Base-by-base conservation (phyloP, 768 basidiomycete genomes). In the Tylopilus sp. region DNA sequence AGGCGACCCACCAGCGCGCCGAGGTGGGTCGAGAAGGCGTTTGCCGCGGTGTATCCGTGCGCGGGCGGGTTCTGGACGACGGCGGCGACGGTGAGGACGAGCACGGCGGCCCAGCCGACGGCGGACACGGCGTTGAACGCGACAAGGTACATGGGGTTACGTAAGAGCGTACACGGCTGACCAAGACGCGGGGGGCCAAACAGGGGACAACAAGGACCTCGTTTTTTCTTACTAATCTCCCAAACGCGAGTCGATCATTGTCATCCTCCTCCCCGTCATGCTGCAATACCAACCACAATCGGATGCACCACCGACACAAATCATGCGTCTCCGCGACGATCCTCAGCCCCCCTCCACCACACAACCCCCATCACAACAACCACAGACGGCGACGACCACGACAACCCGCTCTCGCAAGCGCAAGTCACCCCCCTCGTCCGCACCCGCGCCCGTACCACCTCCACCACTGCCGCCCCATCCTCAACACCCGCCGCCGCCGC, bases 71-170 rank as follows among this genome's bases (percentile, higher is more conserved):
- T 12, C 4, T 1, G 5, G 8, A 29, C 41, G 55, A 88, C 62
- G 83, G 80, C 55, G 70, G 58, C 36, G 58, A 84, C 49, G 51
- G 82, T 81, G 45, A 74, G 65, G 63, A 75, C 54, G 60, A 96
- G 84, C 54, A 96, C 71, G 69, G 82, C 82, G 0, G 70, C 68
- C 95, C 95, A 98, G 41, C 85, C 87, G 14, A 83, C 43, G 0
- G 86, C 75, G 0, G 92, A 93, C 31, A 85, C 62, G 57, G 79
- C 60, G 72, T 98, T 97, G 79, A 94, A 98, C 0, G 73, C 67
- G 50, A 89, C 61, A 4, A 98, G 79, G 73, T 96, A 97, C 67
- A 61, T 63, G 6, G 1, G 11, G 14, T 63, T 57, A 63, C 38
- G 12, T 63, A 58, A 64, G 34, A 21, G 0, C 10, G 5, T 9